These are phyloP conservation scores for Sarocladiaceae sp. DNA, from an alignment of 2,329 filamentous ascomycete genomes.

Conservation along the genomic window DNA sequence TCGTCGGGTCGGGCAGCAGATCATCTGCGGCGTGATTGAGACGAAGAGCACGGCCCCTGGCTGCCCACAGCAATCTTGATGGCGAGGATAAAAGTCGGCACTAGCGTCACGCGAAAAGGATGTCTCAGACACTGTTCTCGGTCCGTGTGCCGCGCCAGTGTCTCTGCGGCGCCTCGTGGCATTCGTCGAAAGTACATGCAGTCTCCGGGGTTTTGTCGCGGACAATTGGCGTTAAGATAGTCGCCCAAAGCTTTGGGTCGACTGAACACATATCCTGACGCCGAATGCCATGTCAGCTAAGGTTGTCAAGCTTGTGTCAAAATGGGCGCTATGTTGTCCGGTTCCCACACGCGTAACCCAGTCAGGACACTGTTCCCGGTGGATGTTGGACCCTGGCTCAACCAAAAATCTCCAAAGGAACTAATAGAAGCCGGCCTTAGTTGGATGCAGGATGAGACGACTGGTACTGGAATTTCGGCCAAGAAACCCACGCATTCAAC, in stretches of 20 bases:
- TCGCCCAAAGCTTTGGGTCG: background rate
- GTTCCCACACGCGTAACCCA: background rate
- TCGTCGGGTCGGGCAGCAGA: background rate
- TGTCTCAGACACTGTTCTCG: conserved; percentile 6
- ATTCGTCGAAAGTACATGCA: background rate
- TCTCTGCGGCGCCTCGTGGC: background rate
- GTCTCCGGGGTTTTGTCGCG: background rate
- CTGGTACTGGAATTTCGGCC: background rate
- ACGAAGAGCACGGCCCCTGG: conserved; percentile 1
- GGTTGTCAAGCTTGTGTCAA: conserved; percentile 1
- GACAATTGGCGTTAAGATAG: no score
- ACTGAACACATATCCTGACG: background rate
- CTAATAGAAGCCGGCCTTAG: background rate
- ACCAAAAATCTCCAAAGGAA: background rate
- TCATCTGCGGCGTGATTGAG: background rate
- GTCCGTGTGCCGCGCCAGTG: background rate
- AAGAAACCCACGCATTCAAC: background rate
- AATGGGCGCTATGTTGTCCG: background rate
- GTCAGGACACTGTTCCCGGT: background rate
- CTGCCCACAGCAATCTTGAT: conserved; percentile 8
- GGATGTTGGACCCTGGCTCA: background rate
- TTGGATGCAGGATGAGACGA: background rate
- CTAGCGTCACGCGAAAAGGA: background rate
- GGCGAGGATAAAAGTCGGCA: background rate
- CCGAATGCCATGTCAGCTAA: background rate